Evolutionary conservation across 2,329 filamentous ascomycete species (phyloP), one percentile per base, ranked within the genome.

Genomic region (Stemphylium lycopersici): DNA sequence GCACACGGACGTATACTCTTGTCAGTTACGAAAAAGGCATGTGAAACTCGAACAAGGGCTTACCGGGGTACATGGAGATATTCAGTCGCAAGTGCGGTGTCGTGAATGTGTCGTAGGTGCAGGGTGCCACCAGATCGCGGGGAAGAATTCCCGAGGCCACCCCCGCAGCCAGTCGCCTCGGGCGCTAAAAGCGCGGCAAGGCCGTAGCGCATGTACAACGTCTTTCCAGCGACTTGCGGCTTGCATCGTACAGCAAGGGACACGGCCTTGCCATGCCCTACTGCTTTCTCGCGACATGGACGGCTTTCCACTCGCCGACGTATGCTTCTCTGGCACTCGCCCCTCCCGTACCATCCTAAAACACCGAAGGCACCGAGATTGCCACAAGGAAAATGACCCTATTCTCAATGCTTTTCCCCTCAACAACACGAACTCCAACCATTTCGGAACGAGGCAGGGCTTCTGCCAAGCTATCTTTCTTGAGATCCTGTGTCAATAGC

Each of bases 111-210:
- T 39, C 22, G 22, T 18, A 29, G 37, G 29, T 36, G 38, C 38
- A 42, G 39, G 31, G 40, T 46, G 34, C 36, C 45, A 51, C 48
- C 33, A 49, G 45, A 56, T 56, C 52, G 58, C 53, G 60, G 60
- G 62, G 58, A 56, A 57, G 40, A 46, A 39, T 55, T 52, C 26
- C 47, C 38, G 51, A 34, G 16, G 20, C 60, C 22, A 66, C 66
- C 67, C 67, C 67, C 39, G 63, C 65, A 68, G 37, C 37, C 41
- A 48, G 43, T 38, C 49, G 42, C 54, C 46, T 29, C 55, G 50
- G 44, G 44, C 55, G 56, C 58, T 58, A 65, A 54, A 26, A 41
- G 54, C 38, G 16, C 48, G 48, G 41, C 51, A 56, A 53, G 49
- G 51, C 44, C 38, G 43, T 40, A 37, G 33, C 40, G 43, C 18